Base-by-base conservation (phyloP, 2,329 filamentous ascomycete genomes). In the Pseudogymnoascus sp. region DNA sequence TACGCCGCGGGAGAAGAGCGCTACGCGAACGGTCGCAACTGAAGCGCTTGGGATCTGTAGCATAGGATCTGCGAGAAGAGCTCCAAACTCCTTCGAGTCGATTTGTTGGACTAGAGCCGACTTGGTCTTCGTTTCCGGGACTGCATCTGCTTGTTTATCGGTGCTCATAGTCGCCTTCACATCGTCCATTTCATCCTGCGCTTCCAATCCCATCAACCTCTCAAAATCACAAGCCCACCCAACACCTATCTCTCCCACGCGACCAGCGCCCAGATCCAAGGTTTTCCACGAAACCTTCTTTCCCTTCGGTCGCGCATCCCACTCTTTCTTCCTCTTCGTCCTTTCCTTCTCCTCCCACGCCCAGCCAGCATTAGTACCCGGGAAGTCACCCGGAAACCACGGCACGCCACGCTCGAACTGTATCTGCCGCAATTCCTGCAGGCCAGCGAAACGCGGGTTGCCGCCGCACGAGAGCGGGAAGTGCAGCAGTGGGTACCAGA, bases 191-290 rank as follows among this genome's bases (percentile, higher is more conserved):
- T 52, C 45, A 4, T 52, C 45, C 14, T 6, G 45, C 2, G 7
- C 8, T 31, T 52, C 45, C 26, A 31, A 29, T 4, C 45, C 31
- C 19, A 91, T 78, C n/a, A 95, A 74, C 35, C 78, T 77, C 69
- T 91, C 87, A 82, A 91, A 96, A 70, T 96, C 91, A 74, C 90
- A 96, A 8, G 85, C 84, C 81, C 90, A 91, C 0, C 92, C 92
- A 61, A 83, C 77, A 1, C 94, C 94, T 33, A 96, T 71, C 73
- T 97, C 94, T 1, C 93, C 93, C 70, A 86, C 92, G 61, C 84
- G 83, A 1, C 83, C 87, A 39, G 83, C 81, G 0, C 91, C 90
- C 8, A 97, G 77, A 67, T 91, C 83, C 10, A 97, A 77, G 4
- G 83, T 86, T 16, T 85, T 81, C 83, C 88, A 97, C 63, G 87